Evolutionary conservation across 2,329 filamentous ascomycete genomes (phyloP).

Genomic region (Cercospora berteroae): DNA sequence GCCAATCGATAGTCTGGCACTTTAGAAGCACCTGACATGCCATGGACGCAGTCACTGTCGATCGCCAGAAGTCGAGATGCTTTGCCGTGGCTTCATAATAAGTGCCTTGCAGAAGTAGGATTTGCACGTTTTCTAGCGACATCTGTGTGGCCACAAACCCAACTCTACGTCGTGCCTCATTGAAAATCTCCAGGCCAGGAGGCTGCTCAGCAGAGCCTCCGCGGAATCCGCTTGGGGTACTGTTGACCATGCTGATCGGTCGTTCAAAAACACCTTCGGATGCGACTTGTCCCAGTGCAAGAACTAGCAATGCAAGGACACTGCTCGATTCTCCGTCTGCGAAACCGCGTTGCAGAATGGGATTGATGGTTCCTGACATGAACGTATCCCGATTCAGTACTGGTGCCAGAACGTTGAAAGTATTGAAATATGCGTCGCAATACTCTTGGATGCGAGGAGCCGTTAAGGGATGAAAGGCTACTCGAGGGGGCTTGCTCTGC

Average conservation of each 20-base stretch:
- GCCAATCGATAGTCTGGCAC: conserved; percentile 49
- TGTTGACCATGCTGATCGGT: conserved; percentile 47
- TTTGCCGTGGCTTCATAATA: conserved; percentile 31
- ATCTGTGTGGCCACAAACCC: conserved; percentile 57
- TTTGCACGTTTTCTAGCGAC: conserved; percentile 59
- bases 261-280: conserved; percentile 51
- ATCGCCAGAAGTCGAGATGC: conserved; percentile 60
- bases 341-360: conserved; percentile 51
- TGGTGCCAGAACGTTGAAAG: conserved; percentile 59
- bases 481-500: conserved; percentile 23
- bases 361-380: conserved; percentile 47
- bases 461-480: conserved; percentile 41
- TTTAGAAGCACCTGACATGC: conserved; percentile 58
- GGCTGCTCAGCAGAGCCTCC: conserved; percentile 52
- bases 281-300: conserved; percentile 60
- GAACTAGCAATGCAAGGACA: conserved; percentile 56
- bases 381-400: conserved; percentile 59
- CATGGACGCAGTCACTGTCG: conserved; percentile 55
- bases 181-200: conserved; percentile 60
- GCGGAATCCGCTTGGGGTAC: conserved; percentile 52
- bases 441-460: conserved; percentile 53
- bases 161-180: conserved; percentile 60
- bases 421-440: conserved; percentile 58
- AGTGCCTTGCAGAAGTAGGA: conserved; percentile 54
- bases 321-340: conserved; percentile 50